phyloP scores from a whole-genome alignment of 1,284 basidiomycete genomes.

The Moniliophthora roreri region DNA sequence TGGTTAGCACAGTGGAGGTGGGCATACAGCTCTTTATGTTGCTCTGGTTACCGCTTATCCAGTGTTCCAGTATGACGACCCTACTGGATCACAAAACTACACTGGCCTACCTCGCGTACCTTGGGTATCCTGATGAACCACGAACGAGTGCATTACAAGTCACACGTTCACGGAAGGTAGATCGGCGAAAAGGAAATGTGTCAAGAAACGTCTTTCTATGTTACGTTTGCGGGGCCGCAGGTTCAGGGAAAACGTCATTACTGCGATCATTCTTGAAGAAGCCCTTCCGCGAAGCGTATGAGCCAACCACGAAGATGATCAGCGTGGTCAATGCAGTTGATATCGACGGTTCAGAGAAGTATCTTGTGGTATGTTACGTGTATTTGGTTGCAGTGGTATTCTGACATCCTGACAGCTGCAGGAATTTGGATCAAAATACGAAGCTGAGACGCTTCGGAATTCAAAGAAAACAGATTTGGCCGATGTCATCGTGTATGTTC shows the following conservation, averaged over 20 bases:
- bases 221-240: slow-evolving; percentile 94
- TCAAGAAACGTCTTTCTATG: slow-evolving; percentile 89
- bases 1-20: slow-evolving; percentile 99
- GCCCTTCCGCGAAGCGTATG: slow-evolving; percentile 68
- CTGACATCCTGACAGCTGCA: slow-evolving; percentile 63
- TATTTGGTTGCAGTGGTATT: not conserved
- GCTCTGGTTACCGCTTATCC: not conserved
- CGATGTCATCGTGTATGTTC: slow-evolving; percentile 94
- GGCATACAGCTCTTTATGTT: not conserved
- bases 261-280: slow-evolving; percentile 87
- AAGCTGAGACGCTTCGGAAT: slow-evolving; percentile 87
- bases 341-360: slow-evolving; percentile 93
- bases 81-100: slow-evolving; percentile 91
- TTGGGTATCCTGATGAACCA: slow-evolving; percentile 79
- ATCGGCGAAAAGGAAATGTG: slow-evolving; percentile 85
- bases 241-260: slow-evolving; percentile 92
- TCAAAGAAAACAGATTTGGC: slow-evolving; percentile 89
- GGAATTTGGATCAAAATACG: slow-evolving; percentile 96
- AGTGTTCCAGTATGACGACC: slow-evolving; percentile 85
- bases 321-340: slow-evolving; percentile 96
- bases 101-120: slow-evolving; percentile 93
- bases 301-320: slow-evolving; percentile 87
- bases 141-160: slow-evolving; percentile 81
- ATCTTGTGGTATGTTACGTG: slow-evolving; percentile 75
- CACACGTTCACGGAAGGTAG: slow-evolving; percentile 80